Evolutionary conservation across 331 rosid genomes (phyloP), one percentile per base, ranked within the genome.

Genomic region (Saraca asoca): DNA sequence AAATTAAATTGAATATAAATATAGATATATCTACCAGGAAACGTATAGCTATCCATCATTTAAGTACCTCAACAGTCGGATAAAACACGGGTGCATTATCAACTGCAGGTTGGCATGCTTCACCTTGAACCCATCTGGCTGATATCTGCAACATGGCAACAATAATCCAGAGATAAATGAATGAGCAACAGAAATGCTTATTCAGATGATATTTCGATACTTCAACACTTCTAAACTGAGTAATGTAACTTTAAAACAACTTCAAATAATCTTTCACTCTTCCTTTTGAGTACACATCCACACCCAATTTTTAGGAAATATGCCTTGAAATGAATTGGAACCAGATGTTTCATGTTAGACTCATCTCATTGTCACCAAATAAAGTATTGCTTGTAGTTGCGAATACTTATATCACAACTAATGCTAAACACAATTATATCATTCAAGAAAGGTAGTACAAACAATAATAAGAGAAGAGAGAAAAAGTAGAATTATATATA

Each of bases 41-140:
- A 49, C 50, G 39, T 19, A 65, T 35, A 61, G 60, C 65, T 46
- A 43, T 63, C 46, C 48, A 13, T 55, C 31, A 49, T 16, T 19
- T 18, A 71, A 57, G 58, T 79, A 93, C 98, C 90, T 88, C 96
- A 29, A 56, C 42, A 50, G 90, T 88, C 0, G 98, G 98, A 85
- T 83, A 74, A 74, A 88, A 90, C 17, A 86, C 95, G 66, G 97
- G 98, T 12, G 97, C 97, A 62, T 86, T 97, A 45, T 83, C 88
- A 67, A 94, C 71, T 39, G 50, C 51, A 42, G 98, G 98, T 68
- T 90, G 78, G 75, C 96, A 85, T 35, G 97, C 80, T 78, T 83
- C 92, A 46, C 39, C 77, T 0, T 87, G 95, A 78, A 62, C 82
- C 98, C 98, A 94, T 79, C 88, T 79, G 66, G 87, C 84, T 70